Percentiles rank a stretch among this genome's conserved stretches.
Evolutionary conservation across 2,329 filamentous ascomycete genomes (phyloP).

Genomic region (Trichoderma arundinaceum): DNA sequence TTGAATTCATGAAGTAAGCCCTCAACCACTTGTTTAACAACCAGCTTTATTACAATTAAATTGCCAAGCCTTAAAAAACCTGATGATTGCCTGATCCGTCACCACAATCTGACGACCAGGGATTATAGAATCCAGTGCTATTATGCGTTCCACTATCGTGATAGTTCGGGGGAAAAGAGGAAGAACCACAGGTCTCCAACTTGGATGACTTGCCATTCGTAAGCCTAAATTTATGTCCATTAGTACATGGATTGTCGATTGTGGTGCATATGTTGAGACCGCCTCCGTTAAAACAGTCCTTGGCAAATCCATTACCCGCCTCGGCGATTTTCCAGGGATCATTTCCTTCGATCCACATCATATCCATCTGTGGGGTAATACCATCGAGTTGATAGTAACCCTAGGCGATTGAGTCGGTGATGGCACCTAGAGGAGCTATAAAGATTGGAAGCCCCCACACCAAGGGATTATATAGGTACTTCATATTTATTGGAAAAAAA

Average conservation of each 20-base stretch:
- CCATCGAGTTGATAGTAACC: not conserved
- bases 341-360: not conserved
- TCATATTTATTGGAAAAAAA: not conserved
- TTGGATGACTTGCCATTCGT: not conserved
- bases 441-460: not conserved
- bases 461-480: not conserved
- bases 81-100: not conserved
- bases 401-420: not conserved
- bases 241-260: not conserved
- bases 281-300: not conserved
- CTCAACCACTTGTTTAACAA: too few species aligned
- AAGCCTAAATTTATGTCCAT: not conserved
- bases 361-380: not conserved
- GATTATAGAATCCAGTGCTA: not conserved
- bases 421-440: not conserved
- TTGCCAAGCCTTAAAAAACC: not conserved
- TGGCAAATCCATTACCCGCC: not conserved
- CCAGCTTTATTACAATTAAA: not conserved
- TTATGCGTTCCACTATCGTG: not conserved
- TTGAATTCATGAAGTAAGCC: too few species aligned
- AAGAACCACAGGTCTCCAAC: not conserved
- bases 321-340: not conserved
- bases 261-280: not conserved
- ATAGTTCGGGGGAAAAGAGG: not conserved
- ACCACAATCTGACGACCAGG: not conserved